A percentile compares a stretch with the other conserved stretches of the same genome.
Conservation (phyloP, 169 alveolate species). For the Perkinsus marinus region DNA sequence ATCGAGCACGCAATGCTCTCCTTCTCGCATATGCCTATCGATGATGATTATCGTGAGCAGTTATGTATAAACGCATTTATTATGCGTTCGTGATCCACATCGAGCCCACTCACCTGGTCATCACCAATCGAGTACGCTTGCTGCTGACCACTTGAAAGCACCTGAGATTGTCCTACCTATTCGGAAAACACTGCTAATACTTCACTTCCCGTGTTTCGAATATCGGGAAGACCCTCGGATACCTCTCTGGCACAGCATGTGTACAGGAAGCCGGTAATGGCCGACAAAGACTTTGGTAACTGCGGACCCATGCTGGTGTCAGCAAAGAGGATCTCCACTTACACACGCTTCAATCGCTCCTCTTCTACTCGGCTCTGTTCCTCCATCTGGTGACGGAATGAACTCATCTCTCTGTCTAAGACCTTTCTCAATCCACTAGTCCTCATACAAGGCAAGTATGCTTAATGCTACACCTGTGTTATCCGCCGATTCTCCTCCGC, state of each 20-base stretch:
- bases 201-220: neutral
- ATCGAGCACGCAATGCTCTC: neutral
- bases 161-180: no score
- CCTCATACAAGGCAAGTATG: neutral
- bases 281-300: neutral
- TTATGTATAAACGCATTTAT: no score
- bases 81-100: no score
- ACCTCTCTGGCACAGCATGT: neutral
- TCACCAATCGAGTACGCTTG: no score
- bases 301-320: neutral
- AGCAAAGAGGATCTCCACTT: neutral
- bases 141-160: no score
- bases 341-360: neutral
- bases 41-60: no score
- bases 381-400: neutral
- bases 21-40: neutral
- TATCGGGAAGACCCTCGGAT: neutral
- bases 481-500: neutral
- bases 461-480: neutral
- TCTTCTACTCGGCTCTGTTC: neutral
- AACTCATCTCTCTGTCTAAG: neutral
- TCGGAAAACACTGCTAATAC: neutral
- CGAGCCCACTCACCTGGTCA: no score
- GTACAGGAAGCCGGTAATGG: neutral
- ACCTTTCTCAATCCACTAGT: neutral